These are phyloP conservation scores for Nissolia schottii DNA, from an alignment of 306 rosid species.

Conservation along the genomic window DNA sequence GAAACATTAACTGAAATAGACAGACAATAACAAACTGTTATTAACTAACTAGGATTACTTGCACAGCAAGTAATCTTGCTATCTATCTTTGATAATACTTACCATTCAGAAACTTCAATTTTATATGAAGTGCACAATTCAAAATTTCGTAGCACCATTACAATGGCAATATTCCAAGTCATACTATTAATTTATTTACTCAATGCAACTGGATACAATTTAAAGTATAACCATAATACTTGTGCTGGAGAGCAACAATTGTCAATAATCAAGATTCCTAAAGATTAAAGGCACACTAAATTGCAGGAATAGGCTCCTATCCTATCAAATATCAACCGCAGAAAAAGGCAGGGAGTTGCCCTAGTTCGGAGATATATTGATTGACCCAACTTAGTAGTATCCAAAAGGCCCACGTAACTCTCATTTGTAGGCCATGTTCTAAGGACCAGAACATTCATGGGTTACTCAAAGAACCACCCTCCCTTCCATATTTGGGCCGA, in stretches of 20 bases:
- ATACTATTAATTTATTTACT: neutral
- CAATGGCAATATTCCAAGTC: neutral
- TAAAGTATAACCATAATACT: no score
- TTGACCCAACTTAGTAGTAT: neutral
- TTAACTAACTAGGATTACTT: no score
- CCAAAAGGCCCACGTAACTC: neutral
- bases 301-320: neutral
- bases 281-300: neutral
- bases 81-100: no score
- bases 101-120: neutral
- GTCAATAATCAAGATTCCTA: neutral
- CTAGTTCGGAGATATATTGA: neutral
- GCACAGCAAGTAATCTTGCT: no score
- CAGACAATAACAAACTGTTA: no score
- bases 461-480: no score
- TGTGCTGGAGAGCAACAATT: neutral
- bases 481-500: no score
- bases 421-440: neutral
- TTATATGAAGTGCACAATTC: neutral
- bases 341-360: neutral
- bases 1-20: no score
- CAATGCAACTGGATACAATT: neutral
- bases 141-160: neutral
- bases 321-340: neutral
- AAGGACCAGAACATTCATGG: neutral